phyloP scores from a whole-genome alignment of 2,329 filamentous ascomycete genomes.

The Xylariaceae sp. region DNA sequence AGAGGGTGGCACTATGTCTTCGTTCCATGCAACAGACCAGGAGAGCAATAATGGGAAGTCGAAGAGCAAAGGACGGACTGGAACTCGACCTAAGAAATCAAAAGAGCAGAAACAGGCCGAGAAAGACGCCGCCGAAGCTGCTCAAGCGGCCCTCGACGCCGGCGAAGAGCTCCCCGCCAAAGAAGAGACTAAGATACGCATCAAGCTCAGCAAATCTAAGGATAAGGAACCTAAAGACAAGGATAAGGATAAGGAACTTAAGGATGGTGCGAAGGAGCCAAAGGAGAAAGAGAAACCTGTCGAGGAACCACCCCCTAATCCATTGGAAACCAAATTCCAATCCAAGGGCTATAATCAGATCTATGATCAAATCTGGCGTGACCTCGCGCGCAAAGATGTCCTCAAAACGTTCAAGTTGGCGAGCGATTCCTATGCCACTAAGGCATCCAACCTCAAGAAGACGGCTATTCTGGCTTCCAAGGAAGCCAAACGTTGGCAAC shows the following conservation, averaged over 20 bases:
- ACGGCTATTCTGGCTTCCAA: slow-evolving; percentile 96
- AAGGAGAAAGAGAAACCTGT: slow-evolving; percentile 49
- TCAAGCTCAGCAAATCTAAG: slow-evolving; percentile 59
- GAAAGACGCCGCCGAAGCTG: slow-evolving; percentile 82
- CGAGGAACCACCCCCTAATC: slow-evolving; percentile 45
- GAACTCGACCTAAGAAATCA: slow-evolving; percentile 84
- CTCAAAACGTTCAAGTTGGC: slow-evolving; percentile 92
- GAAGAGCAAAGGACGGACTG: slow-evolving; percentile 60
- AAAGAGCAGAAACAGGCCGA: slow-evolving; percentile 85
- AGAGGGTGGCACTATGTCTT: slow-evolving; percentile 84
- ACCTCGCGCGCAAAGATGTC: slow-evolving; percentile 91
- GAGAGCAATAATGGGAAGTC: slow-evolving; percentile 54
- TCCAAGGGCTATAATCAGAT: slow-evolving; percentile 96
- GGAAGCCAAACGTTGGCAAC: slow-evolving; percentile 95
- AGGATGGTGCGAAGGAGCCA: slow-evolving; percentile 54
- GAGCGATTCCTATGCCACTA: slow-evolving; percentile 81
- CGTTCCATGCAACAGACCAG: slow-evolving; percentile 73
- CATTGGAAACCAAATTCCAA: slow-evolving; percentile 70
- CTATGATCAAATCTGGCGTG: slow-evolving; percentile 96
- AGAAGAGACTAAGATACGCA: slow-evolving; percentile 66
- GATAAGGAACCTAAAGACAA: slow-evolving; percentile 52
- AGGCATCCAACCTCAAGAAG: slow-evolving; percentile 96
- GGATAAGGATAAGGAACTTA: slow-evolving; percentile 46
- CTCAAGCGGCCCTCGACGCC: slow-evolving; percentile 81
- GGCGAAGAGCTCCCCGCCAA: slow-evolving; percentile 71